Percentiles rank a stretch among this genome's conserved stretches.
These are phyloP conservation scores for Populus hybrid DNA, from an alignment of 441 rosid genomes.

Conservation along the genomic window DNA sequence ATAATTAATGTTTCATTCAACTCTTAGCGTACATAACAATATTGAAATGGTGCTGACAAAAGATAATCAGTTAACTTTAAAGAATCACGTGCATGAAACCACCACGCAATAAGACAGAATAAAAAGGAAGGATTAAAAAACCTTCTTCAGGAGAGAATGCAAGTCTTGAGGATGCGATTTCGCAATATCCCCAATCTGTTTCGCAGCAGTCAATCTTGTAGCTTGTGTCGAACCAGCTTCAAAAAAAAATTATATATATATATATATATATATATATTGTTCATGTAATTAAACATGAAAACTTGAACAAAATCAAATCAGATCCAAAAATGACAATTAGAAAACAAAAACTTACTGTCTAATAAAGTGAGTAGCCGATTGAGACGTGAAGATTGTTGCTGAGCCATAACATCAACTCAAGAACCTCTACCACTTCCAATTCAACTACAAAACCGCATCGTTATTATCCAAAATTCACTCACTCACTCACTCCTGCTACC, in stretches of 20 bases:
- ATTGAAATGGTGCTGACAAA: not conserved
- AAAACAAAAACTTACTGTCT: constrained; percentile 59
- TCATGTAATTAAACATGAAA: too few species aligned
- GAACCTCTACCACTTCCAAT: constrained; percentile 22
- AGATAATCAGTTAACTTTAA: not conserved
- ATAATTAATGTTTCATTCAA: too few species aligned
- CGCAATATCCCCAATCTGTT: constrained; percentile 94
- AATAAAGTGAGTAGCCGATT: constrained; percentile 87
- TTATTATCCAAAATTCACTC: constrained; percentile 32
- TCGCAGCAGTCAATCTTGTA: constrained; percentile 87
- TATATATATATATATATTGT: not conserved
- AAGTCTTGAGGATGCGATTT: constrained; percentile 94
- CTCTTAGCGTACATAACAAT: too few species aligned
- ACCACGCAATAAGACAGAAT: not conserved
- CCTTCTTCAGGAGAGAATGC: constrained; percentile 86
- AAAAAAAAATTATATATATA: not conserved
- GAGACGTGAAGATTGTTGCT: constrained; percentile 97
- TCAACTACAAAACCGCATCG: constrained; percentile 34
- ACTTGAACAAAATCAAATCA: constrained; percentile 6
- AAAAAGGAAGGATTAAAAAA: constrained; percentile 12
- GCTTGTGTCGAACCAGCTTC: constrained; percentile 98
- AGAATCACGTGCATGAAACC: not conserved
- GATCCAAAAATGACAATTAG: constrained; percentile 18
- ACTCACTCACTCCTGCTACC: constrained; percentile 18
- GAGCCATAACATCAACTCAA: constrained; percentile 57